Conservation (phyloP, 2,329 filamentous ascomycete genomes). For the Periconia sp. region DNA sequence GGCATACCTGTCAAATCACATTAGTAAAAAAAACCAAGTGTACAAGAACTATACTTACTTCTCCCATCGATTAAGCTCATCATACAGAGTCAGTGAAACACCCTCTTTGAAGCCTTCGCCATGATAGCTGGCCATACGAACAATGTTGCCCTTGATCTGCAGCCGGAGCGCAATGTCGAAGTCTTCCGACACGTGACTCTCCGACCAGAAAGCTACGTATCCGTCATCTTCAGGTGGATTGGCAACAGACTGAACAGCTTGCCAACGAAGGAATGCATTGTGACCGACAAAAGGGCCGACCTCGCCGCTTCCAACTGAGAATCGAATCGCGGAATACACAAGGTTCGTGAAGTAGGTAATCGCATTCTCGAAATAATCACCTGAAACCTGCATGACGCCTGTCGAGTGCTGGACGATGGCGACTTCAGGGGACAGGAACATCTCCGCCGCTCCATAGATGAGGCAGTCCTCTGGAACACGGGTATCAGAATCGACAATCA, state of each 20-base stretch:
- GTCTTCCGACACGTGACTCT: slow-evolving; percentile 74
- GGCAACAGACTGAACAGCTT: slow-evolving; percentile 59
- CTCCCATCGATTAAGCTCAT: slow-evolving; percentile 70
- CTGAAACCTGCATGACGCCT: slow-evolving; percentile 68
- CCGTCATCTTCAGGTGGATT: slow-evolving; percentile 53
- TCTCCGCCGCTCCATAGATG: slow-evolving; percentile 76
- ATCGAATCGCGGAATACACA: slow-evolving; percentile 71
- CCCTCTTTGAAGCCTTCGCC: slow-evolving; percentile 71
- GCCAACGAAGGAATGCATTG: slow-evolving; percentile 73
- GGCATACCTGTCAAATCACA: slow-evolving; percentile 44
- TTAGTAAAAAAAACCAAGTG: background rate
- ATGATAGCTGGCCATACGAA: slow-evolving; percentile 69
- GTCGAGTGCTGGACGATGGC: slow-evolving; percentile 75
- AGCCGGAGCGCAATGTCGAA: slow-evolving; percentile 73
- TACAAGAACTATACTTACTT: slow-evolving; percentile 49
- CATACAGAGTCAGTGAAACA: slow-evolving; percentile 71
- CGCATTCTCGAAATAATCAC: slow-evolving; percentile 71
- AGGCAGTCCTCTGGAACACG: slow-evolving; percentile 67
- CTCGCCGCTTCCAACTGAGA: slow-evolving; percentile 69
- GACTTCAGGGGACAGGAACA: slow-evolving; percentile 76
- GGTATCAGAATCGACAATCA: slow-evolving; percentile 52
- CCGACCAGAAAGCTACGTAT: slow-evolving; percentile 70
- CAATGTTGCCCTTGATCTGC: slow-evolving; percentile 66
- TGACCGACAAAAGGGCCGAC: slow-evolving; percentile 74
- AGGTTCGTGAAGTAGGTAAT: slow-evolving; percentile 78